Evolutionary conservation across 331 rosid species (phyloP).

Genomic region (Cucumis variabilis): DNA sequence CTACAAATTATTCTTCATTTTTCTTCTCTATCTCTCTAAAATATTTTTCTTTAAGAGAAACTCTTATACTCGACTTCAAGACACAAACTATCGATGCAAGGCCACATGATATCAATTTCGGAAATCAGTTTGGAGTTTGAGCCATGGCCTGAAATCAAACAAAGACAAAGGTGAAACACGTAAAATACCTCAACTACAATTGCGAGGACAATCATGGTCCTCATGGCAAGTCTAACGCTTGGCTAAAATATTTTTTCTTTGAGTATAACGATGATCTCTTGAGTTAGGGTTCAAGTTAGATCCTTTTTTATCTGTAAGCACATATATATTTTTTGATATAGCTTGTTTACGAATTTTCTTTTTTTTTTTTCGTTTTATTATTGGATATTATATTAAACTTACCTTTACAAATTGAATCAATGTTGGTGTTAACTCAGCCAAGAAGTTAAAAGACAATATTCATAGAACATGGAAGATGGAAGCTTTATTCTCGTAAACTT

Average conservation of each 20-base stretch:
- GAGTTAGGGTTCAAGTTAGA: background rate
- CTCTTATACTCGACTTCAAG: background rate
- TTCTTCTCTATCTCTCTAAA: background rate
- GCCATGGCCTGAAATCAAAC: background rate
- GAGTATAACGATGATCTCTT: background rate
- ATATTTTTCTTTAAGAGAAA: background rate
- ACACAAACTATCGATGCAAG: background rate
- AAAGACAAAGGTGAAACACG: background rate
- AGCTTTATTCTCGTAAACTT: background rate
- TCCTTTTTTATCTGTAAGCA: background rate
- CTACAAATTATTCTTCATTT: background rate
- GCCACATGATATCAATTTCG: background rate
- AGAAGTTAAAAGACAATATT: background rate
- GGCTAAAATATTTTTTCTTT: background rate
- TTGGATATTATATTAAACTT: no score
- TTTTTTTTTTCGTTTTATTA: no score
- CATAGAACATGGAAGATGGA: background rate
- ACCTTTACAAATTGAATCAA: background rate
- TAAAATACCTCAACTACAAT: background rate
- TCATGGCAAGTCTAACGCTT: slow-evolving; percentile 34
- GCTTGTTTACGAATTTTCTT: background rate
- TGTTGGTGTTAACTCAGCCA: background rate
- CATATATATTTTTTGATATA: background rate
- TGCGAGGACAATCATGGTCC: background rate
- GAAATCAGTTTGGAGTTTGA: background rate